Base-by-base conservation (phyloP, 257 asterid species). In the Mitragyna speciosa region DNA sequence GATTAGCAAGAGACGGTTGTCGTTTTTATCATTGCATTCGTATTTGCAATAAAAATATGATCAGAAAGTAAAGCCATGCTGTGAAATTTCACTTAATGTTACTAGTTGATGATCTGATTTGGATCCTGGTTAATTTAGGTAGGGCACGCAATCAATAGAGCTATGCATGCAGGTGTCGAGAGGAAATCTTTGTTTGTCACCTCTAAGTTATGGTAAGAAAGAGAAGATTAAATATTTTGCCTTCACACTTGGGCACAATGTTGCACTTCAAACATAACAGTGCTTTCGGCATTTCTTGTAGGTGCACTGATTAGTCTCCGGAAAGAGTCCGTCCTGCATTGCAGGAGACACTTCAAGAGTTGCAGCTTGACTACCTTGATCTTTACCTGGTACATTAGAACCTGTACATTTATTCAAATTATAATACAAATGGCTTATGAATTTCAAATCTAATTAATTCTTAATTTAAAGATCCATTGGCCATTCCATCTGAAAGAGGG, bases 341-440 rank as follows among this genome's bases (percentile, higher is more conserved):
- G n/a, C 24, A 80, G 84, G 80, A 79, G 41, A 89, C 92, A 15
- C 96, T 92, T 12, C 33, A 63, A n/a, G 93, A 92, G 77, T 78
- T 93, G 82, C 88, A 87, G 82, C 91, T 85, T 6, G 96, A 89
- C 59, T 93, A 86, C 83, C 93, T 93, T n/a, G 97, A 93, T 82
- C 93, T 93, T 54, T 92, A 86, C 75, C 89, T 92, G 82, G 95
- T 91, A 88, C 68, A 76, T 43, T 67, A 12, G 41, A 1, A 20
- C 26, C 14, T 2, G n/a, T 7, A 14, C 31, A 24, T 22, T 17
- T 51, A 16, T 14, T 74, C 6, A 24, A 14, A 47, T 66, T 36
- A 45, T 22, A 16, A 28, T 45, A 8, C 1, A 26, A 6, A 7
- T 5, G 1, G 26, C 19, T 1, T 3, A 45, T 20, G 31, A 16